Evolutionary conservation across 2,329 filamentous ascomycete species (phyloP).

Genomic region (Calonectria hawksworthii): DNA sequence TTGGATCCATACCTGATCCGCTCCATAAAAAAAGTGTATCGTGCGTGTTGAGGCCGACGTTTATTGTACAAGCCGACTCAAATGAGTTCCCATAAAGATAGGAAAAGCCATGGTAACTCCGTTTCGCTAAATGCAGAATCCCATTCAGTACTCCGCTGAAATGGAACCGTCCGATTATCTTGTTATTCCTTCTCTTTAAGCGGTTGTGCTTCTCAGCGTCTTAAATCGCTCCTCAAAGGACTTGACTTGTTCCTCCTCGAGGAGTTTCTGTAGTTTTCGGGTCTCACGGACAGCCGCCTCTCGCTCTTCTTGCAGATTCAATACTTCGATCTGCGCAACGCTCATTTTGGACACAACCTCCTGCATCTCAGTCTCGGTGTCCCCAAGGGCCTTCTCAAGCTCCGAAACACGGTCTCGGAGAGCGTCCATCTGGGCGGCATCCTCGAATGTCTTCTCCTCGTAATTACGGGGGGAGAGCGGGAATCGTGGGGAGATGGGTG

Average conservation of each 20-base stretch:
- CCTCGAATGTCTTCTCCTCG: slow-evolving; percentile 76
- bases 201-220: slow-evolving; percentile 47
- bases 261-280: slow-evolving; percentile 74
- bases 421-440: slow-evolving; percentile 80
- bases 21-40: slow-evolving; percentile 29
- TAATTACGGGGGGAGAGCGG: slow-evolving; percentile 59
- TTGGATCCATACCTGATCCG: slow-evolving; percentile 29
- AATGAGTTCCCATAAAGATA: slow-evolving; percentile 37
- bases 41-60: slow-evolving; percentile 20
- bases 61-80: slow-evolving; percentile 28
- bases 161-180: slow-evolving; percentile 15
- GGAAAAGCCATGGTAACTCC: slow-evolving; percentile 51
- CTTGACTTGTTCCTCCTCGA: slow-evolving; percentile 75
- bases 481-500: slow-evolving; percentile 54
- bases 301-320: slow-evolving; percentile 81
- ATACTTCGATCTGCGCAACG: slow-evolving; percentile 84
- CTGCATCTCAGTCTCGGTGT: slow-evolving; percentile 81
- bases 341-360: slow-evolving; percentile 87
- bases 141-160: slow-evolving; percentile 28
- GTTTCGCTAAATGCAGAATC: slow-evolving; percentile 55
- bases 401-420: slow-evolving; percentile 86
- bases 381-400: slow-evolving; percentile 79
- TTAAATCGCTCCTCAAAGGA: slow-evolving; percentile 57
- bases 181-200: slow-evolving; percentile 32
- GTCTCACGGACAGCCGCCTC: slow-evolving; percentile 83